A percentile compares a stretch with the other conserved stretches of the same genome.
These are phyloP conservation scores for Thinopyrum elongatum DNA, from an alignment of 176 grass and related monocot genomes.

Conservation along the genomic window DNA sequence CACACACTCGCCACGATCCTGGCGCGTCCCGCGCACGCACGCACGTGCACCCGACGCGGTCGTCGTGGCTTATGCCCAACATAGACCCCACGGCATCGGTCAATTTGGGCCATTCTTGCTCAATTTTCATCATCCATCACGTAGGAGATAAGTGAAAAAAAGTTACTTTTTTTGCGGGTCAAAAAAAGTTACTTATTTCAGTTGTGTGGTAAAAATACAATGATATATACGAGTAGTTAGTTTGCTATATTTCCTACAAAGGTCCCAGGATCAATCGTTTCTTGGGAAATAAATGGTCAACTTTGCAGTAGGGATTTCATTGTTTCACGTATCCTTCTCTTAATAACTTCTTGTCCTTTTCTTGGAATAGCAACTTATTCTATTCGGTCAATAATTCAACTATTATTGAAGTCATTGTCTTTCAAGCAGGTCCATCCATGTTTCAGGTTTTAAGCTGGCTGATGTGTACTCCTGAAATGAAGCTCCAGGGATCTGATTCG, in stretches of 20 bases:
- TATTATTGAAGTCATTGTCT: background rate
- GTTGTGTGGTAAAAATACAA: background rate
- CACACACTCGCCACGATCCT: too few relatives aligned
- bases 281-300: background rate
- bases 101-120: background rate
- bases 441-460: background rate
- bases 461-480: background rate
- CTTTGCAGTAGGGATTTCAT: background rate
- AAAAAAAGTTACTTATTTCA: background rate
- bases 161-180: too few relatives aligned
- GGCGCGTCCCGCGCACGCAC: too few relatives aligned
- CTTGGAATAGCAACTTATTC: background rate
- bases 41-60: too few relatives aligned
- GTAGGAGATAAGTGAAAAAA: background rate
- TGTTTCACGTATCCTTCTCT: background rate
- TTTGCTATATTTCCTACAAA: background rate
- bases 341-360: background rate
- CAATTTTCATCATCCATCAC: background rate
- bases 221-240: background rate
- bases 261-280: background rate
- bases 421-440: background rate
- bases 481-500: background rate
- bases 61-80: too few relatives aligned
- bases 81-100: background rate
- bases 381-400: background rate